Percentiles rank a stretch among this genome's conserved stretches.
Conservation (phyloP, 192 early-diverging fungal species). For the Mortierella hygrophila region DNA sequence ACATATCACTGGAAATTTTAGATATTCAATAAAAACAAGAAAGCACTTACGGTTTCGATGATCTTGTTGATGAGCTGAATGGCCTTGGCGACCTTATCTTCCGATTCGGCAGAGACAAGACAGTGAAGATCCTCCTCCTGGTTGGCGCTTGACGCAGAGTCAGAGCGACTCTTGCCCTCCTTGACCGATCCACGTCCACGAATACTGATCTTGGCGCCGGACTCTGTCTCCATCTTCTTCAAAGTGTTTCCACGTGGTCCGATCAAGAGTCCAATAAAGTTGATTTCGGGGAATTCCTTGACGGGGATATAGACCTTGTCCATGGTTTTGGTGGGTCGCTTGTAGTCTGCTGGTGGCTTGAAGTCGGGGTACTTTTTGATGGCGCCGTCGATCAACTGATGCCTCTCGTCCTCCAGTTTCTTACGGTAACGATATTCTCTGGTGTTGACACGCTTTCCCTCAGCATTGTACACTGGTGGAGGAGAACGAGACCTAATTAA, state of each 20-base stretch:
- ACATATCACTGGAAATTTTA: too few relatives aligned
- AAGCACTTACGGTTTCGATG: slow-evolving; percentile 85
- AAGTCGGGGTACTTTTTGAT: slow-evolving; percentile 83
- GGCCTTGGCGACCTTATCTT: slow-evolving; percentile 89
- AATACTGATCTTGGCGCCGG: slow-evolving; percentile 96
- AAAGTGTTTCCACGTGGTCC: slow-evolving; percentile 97
- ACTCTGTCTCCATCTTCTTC: slow-evolving; percentile 95
- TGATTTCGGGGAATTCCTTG: slow-evolving; percentile 96
- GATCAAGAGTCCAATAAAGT: slow-evolving; percentile 97
- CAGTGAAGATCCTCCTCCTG: slow-evolving; percentile 93
- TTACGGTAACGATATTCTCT: slow-evolving; percentile 92
- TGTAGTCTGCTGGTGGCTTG: slow-evolving; percentile 93
- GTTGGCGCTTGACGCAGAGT: slow-evolving; percentile 63
- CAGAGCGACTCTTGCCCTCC: slow-evolving; percentile 84
- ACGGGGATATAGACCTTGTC: slow-evolving; percentile 97
- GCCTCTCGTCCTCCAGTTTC: slow-evolving; percentile 94
- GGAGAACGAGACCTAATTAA: slow-evolving; percentile 94
- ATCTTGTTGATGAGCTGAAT: slow-evolving; percentile 92
- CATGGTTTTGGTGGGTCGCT: slow-evolving; percentile 80
- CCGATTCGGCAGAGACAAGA: slow-evolving; percentile 88
- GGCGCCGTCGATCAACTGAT: slow-evolving; percentile 86
- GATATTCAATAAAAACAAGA: not conserved
- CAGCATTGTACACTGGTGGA: slow-evolving; percentile 89
- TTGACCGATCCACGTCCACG: slow-evolving; percentile 97
- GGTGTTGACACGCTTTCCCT: slow-evolving; percentile 97